Conservation (phyloP, 1,284 basidiomycete species). For the Malassezia caprae region DNA sequence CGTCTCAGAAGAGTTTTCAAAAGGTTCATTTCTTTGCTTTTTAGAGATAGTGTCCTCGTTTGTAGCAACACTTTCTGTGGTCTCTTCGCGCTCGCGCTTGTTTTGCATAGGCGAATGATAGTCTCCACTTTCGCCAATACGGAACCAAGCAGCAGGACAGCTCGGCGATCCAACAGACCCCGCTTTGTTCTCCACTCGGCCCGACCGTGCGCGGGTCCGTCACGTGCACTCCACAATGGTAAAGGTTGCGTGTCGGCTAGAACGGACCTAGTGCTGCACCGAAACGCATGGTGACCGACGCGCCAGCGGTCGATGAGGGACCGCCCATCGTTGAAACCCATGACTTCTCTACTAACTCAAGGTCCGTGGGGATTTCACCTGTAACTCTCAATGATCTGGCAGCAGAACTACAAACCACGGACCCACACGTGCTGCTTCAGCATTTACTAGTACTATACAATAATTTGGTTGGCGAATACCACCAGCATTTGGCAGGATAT, state of each 20-base stretch:
- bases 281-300: neutral
- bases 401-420: slow-evolving; percentile 1
- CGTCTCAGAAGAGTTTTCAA: neutral
- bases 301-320: neutral
- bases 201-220: slow-evolving; percentile 4
- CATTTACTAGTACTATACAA: slow-evolving; percentile 12
- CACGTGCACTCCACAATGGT: neutral
- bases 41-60: neutral
- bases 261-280: neutral
- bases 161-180: neutral
- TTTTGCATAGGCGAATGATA: neutral
- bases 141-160: neutral
- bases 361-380: neutral
- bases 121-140: neutral
- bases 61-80: neutral
- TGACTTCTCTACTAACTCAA: neutral
- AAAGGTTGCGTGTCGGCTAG: neutral
- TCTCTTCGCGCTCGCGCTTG: slow-evolving; percentile 10
- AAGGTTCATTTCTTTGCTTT: neutral
- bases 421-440: neutral
- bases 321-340: neutral
- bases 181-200: slow-evolving; percentile 1
- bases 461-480: slow-evolving; percentile 1
- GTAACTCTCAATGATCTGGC: neutral
- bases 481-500: neutral